A percentile compares a stretch with the other conserved stretches of the same genome.
Evolutionary conservation across 2,329 filamentous ascomycete species (phyloP).

Genomic region (Blastomyces parvus): DNA sequence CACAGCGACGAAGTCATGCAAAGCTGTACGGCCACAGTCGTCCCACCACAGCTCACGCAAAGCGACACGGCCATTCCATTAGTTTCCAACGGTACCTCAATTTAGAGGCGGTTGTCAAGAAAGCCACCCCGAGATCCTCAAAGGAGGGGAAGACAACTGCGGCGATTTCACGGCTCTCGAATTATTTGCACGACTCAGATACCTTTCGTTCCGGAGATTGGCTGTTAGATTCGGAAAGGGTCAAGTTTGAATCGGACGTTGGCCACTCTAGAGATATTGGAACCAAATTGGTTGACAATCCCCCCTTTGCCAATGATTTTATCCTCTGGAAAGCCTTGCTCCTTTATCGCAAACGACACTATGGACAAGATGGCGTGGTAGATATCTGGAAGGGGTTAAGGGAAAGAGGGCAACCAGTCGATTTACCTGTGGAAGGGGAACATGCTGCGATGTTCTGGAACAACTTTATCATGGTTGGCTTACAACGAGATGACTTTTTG

Average conservation of each 20-base stretch:
- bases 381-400: slow-evolving; percentile 35
- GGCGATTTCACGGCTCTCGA: slow-evolving; percentile 1
- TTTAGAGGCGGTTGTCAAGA: neutral
- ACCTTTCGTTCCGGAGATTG: slow-evolving; percentile 5
- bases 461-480: slow-evolving; percentile 30
- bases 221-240: slow-evolving; percentile 22
- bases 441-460: slow-evolving; percentile 35
- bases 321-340: slow-evolving; percentile 39
- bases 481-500: slow-evolving; percentile 28
- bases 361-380: slow-evolving; percentile 34
- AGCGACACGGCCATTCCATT: neutral
- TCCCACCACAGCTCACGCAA: neutral
- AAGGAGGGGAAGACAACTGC: neutral
- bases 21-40: neutral
- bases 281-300: slow-evolving; percentile 31
- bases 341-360: slow-evolving; percentile 34
- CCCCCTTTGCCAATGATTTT: slow-evolving; percentile 27
- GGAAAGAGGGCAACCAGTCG: slow-evolving; percentile 22
- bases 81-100: neutral
- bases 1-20: neutral
- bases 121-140: neutral
- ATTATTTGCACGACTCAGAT: slow-evolving; percentile 13
- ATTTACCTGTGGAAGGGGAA: slow-evolving; percentile 30
- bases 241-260: slow-evolving; percentile 37
- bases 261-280: slow-evolving; percentile 29